Evolutionary conservation across 805 yeast species (phyloP).

Genomic region (Spathaspora girioi): DNA sequence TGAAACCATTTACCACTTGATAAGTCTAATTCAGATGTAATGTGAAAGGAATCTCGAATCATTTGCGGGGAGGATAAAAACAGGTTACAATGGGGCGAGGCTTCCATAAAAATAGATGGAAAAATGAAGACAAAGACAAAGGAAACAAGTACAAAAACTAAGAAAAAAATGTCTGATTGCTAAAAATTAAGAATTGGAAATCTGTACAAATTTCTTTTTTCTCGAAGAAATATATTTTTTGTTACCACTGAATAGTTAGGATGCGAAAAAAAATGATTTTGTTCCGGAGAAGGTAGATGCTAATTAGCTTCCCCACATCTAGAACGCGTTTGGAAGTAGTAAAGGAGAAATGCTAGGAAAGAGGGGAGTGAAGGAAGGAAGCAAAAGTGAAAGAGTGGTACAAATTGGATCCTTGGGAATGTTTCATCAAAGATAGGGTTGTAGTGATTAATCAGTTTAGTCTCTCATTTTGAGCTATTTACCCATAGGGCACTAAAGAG

Average conservation of each 20-base stretch:
- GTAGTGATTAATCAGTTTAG: background rate
- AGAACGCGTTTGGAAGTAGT: background rate
- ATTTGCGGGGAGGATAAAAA: background rate
- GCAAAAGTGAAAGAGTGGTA: background rate
- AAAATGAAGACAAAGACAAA: background rate
- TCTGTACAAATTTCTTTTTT: background rate
- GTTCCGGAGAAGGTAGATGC: background rate
- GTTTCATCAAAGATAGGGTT: background rate
- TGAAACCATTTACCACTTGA: background rate
- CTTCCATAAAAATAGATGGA: background rate
- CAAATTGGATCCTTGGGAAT: background rate
- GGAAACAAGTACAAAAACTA: background rate
- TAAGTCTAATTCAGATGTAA: background rate
- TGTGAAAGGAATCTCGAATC: background rate
- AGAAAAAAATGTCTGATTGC: background rate
- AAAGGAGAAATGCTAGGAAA: background rate
- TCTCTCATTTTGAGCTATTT: background rate
- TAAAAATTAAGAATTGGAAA: background rate
- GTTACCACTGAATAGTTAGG: background rate
- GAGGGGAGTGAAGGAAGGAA: background rate
- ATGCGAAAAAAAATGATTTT: background rate
- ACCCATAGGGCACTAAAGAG: background rate
- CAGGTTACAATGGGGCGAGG: background rate
- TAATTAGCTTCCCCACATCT: background rate
- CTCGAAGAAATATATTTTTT: background rate